Conservation (phyloP, 1,139 yeast species). For the Saccharomycopsis hybrid region DNA sequence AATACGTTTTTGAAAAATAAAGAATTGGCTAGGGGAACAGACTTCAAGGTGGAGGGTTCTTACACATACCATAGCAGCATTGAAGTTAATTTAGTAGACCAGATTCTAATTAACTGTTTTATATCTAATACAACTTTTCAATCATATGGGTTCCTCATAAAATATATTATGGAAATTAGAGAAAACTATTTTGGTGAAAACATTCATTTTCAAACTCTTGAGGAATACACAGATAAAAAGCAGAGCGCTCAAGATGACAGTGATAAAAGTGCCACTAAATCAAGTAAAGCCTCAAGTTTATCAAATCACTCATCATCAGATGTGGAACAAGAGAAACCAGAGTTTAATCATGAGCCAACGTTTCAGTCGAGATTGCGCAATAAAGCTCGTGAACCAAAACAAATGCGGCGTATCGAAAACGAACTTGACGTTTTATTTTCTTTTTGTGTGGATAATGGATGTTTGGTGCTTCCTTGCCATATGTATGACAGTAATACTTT, state of each 20-base stretch:
- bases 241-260: background rate
- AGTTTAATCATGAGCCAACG: constrained; percentile 10
- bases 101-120: constrained; percentile 54
- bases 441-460: constrained; percentile 64
- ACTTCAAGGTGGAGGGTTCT: constrained; percentile 57
- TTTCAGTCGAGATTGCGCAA: constrained; percentile 6
- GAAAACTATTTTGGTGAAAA: constrained; percentile 89
- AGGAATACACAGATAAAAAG: constrained; percentile 49
- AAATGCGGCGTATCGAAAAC: constrained; percentile 49
- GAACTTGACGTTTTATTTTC: constrained; percentile 73
- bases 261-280: background rate
- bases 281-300: background rate
- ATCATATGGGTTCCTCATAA: constrained; percentile 72
- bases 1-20: constrained; percentile 60
- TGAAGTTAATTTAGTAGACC: constrained; percentile 62
- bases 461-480: constrained; percentile 64
- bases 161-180: constrained; percentile 68
- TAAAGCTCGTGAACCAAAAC: constrained; percentile 23
- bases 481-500: constrained; percentile 62
- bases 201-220: constrained; percentile 76
- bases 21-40: constrained; percentile 59
- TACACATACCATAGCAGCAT: constrained; percentile 56
- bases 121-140: constrained; percentile 66
- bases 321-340: background rate
- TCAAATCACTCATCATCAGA: no score